Percentiles rank a stretch among this genome's conserved stretches.
These are phyloP conservation scores for Agrocybe chaxingu DNA, from an alignment of 768 basidiomycete species.

Conservation along the genomic window DNA sequence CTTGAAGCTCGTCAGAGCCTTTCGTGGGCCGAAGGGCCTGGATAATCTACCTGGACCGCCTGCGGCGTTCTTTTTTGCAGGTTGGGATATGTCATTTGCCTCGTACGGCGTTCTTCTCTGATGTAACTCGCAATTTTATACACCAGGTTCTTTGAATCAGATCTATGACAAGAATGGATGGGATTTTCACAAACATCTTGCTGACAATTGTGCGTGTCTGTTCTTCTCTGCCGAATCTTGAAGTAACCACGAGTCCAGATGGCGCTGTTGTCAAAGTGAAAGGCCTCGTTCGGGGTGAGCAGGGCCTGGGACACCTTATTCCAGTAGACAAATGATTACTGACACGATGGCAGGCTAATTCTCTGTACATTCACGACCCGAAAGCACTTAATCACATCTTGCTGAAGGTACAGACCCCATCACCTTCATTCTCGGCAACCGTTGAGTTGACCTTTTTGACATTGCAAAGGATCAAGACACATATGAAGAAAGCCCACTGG, in stretches of 20 bases:
- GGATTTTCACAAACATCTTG: too few relatives aligned
- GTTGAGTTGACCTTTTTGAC: not conserved
- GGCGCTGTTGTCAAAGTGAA: constrained; percentile 27
- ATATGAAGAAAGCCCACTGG: constrained; percentile 24
- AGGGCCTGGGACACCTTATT: not conserved
- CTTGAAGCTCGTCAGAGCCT: too few relatives aligned
- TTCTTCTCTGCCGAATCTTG: not conserved
- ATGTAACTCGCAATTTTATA: too few relatives aligned
- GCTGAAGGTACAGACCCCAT: constrained; percentile 26
- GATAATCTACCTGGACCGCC: too few relatives aligned
- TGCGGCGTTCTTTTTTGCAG: too few relatives aligned
- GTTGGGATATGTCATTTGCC: too few relatives aligned
- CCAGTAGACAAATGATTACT: not conserved
- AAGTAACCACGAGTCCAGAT: constrained; percentile 12
- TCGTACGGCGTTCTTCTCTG: too few relatives aligned
- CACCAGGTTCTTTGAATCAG: too few relatives aligned
- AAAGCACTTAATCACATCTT: constrained; percentile 43
- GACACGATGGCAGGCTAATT: constrained; percentile 17
- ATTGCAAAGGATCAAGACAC: constrained; percentile 26
- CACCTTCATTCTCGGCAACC: not conserved
- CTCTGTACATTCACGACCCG: constrained; percentile 41
- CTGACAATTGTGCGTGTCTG: too few relatives aligned
- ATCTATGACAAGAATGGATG: too few relatives aligned
- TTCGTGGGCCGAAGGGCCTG: too few relatives aligned
- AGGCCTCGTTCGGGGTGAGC: constrained; percentile 29